phyloP scores from a whole-genome alignment of 2,329 filamentous ascomycete genomes.

The Uncinocarpus reesii region DNA sequence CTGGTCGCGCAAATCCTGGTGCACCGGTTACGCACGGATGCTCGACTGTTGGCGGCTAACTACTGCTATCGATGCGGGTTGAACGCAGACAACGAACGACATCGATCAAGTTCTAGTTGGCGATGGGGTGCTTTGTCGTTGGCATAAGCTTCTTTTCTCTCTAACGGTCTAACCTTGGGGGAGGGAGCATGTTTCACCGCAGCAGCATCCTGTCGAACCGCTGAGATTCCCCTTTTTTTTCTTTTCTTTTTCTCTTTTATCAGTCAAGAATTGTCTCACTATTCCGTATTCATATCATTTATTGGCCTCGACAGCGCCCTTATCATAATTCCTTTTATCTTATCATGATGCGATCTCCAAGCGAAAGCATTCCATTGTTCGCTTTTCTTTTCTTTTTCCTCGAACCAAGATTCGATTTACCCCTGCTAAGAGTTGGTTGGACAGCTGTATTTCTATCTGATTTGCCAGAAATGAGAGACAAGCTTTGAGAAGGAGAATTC shows the following conservation, averaged over 20 bases:
- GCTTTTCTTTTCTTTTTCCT: neutral
- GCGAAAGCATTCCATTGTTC: constrained; percentile 3
- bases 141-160: too few relatives aligned
- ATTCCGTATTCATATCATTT: neutral
- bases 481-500: too few relatives aligned
- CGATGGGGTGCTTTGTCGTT: too few relatives aligned
- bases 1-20: neutral
- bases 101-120: neutral
- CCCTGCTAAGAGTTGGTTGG: too few relatives aligned
- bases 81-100: neutral
- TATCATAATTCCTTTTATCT: neutral
- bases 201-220: neutral
- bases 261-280: too few relatives aligned
- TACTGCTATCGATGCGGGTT: constrained; percentile 7
- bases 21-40: constrained; percentile 8
- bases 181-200: too few relatives aligned
- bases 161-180: too few relatives aligned
- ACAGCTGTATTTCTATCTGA: too few relatives aligned
- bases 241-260: neutral
- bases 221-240: neutral
- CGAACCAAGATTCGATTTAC: too few relatives aligned
- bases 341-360: neutral
- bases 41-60: constrained; percentile 1
- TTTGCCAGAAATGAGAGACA: too few relatives aligned
- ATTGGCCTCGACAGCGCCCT: neutral